Evolutionary conservation across 2,329 filamentous ascomycete genomes (phyloP).

Genomic region (Talaromyces sp.): DNA sequence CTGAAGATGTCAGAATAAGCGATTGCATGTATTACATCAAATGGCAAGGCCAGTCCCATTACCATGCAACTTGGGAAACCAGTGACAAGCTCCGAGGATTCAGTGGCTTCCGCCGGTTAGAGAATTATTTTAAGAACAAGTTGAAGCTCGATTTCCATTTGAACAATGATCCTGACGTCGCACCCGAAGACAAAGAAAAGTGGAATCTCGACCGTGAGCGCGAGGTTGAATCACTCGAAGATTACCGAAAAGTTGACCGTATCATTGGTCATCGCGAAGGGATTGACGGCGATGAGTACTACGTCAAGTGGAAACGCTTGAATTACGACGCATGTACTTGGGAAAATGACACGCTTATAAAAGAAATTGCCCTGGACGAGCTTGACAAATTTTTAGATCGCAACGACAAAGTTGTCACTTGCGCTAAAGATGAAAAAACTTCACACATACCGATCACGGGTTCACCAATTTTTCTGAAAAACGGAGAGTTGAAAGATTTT

Average conservation of each 20-base stretch:
- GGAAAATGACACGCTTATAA: constrained; percentile 73
- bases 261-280: constrained; percentile 79
- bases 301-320: constrained; percentile 93
- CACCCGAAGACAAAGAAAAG: constrained; percentile 82
- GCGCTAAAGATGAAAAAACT: constrained; percentile 71
- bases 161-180: constrained; percentile 65
- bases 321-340: constrained; percentile 94
- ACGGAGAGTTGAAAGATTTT: constrained; percentile 82
- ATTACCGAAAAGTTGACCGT: constrained; percentile 88
- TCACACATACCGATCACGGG: constrained; percentile 66
- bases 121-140: constrained; percentile 83
- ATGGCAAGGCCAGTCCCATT: constrained; percentile 92
- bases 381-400: constrained; percentile 90
- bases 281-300: constrained; percentile 79
- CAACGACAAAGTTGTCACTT: constrained; percentile 70
- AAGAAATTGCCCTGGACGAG: constrained; percentile 73
- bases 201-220: constrained; percentile 93
- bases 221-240: constrained; percentile 77
- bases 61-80: constrained; percentile 93
- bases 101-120: constrained; percentile 79
- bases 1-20: constrained; percentile 49
- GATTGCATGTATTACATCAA: constrained; percentile 83
- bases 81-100: constrained; percentile 67
- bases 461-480: constrained; percentile 79
- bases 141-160: constrained; percentile 75